Evolutionary conservation across 345 rosid species (phyloP).

Genomic region (Aegle marmelos): DNA sequence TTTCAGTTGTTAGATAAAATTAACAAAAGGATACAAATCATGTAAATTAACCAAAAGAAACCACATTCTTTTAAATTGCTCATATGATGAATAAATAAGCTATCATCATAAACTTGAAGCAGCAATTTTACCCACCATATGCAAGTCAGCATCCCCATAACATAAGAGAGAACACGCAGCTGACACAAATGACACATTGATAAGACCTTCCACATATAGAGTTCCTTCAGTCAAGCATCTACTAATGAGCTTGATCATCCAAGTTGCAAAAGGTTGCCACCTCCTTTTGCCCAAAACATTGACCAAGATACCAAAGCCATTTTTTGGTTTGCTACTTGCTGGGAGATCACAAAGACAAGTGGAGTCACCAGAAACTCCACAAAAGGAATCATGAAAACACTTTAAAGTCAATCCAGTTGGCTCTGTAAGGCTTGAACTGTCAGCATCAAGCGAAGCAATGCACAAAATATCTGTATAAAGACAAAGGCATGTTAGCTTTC

Average conservation of each 20-base stretch:
- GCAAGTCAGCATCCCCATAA: slow-evolving; percentile 75
- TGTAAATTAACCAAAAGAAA: slow-evolving; percentile 23
- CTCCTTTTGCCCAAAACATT: slow-evolving; percentile 53
- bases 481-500: slow-evolving; percentile 21
- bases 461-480: slow-evolving; percentile 56
- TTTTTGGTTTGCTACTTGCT: slow-evolving; percentile 48
- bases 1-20: slow-evolving; percentile 45
- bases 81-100: slow-evolving; percentile 15
- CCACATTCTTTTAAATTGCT: slow-evolving; percentile 12
- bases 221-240: slow-evolving; percentile 93
- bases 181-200: slow-evolving; percentile 56
- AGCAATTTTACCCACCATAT: slow-evolving; percentile 58
- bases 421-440: slow-evolving; percentile 25
- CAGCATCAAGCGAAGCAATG: slow-evolving; percentile 41
- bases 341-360: slow-evolving; percentile 66
- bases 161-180: slow-evolving; percentile 75
- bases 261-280: slow-evolving; percentile 81
- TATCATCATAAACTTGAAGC: slow-evolving; percentile 11
- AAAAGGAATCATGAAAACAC: slow-evolving; percentile 66
- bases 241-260: slow-evolving; percentile 74
- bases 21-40: slow-evolving; percentile 24
- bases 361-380: slow-evolving; percentile 49
- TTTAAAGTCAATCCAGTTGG: slow-evolving; percentile 36
- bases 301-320: slow-evolving; percentile 66
- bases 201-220: slow-evolving; percentile 77